These are phyloP conservation scores for Calonectria pteridis DNA, from an alignment of 2,329 filamentous ascomycete genomes.

Conservation along the genomic window DNA sequence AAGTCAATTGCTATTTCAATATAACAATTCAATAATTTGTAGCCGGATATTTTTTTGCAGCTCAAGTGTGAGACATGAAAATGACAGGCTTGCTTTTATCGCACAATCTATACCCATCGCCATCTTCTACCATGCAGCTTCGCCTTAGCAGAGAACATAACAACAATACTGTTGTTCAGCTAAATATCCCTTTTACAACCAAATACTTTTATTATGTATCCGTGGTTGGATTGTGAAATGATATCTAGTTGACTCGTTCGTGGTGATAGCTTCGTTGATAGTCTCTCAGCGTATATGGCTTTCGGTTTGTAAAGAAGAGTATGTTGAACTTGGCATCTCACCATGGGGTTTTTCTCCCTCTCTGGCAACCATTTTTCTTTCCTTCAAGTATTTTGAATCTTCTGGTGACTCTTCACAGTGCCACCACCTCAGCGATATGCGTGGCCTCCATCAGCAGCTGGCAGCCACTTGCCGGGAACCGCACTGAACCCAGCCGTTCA, in stretches of 20 bases:
- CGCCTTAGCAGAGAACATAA: background rate
- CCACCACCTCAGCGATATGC: background rate
- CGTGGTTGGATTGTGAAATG: background rate
- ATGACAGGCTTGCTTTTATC: background rate
- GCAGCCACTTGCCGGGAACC: constrained; percentile 9
- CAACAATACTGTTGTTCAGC: background rate
- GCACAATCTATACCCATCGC: background rate
- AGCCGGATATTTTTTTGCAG: background rate
- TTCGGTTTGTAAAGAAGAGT: background rate
- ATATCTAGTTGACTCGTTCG: background rate
- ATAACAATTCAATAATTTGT: background rate
- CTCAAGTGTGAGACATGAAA: background rate
- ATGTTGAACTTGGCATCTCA: background rate
- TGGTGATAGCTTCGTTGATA: background rate
- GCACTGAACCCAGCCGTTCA: background rate
- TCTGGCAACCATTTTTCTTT: background rate
- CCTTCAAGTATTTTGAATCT: background rate
- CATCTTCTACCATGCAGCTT: background rate
- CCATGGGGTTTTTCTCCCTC: too few species aligned
- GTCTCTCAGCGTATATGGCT: background rate
- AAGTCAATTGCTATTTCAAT: background rate
- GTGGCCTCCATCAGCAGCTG: background rate
- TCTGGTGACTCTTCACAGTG: too few species aligned
- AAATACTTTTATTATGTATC: background rate
- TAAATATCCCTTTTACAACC: background rate